Evolutionary conservation across 2,329 filamentous ascomycete genomes (phyloP).

Genomic region (Monosporascus sp.): DNA sequence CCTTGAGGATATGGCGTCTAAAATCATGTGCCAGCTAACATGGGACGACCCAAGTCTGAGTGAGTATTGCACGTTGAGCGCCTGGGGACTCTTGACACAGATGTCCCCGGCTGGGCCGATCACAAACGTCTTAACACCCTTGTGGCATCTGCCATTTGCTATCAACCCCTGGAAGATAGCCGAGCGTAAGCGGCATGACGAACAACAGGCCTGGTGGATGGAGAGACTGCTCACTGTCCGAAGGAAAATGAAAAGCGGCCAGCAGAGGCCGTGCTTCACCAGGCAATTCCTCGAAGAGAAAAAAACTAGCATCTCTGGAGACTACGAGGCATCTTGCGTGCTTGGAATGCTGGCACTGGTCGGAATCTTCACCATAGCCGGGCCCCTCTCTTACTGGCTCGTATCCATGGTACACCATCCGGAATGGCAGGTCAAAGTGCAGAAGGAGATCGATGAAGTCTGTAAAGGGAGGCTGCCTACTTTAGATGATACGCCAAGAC

Average conservation of each 20-base stretch:
- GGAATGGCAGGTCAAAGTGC: slow-evolving; percentile 39
- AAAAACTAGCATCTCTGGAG: slow-evolving; percentile 23
- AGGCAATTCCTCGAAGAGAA: slow-evolving; percentile 35
- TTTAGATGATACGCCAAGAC: slow-evolving; percentile 35
- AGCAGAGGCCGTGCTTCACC: slow-evolving; percentile 36
- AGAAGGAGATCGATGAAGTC: slow-evolving; percentile 38
- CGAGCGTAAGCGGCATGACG: slow-evolving; percentile 47
- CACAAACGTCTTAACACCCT: slow-evolving; percentile 50
- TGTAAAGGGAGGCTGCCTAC: slow-evolving; percentile 37
- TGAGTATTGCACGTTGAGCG: slow-evolving; percentile 42
- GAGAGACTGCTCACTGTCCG: slow-evolving; percentile 34
- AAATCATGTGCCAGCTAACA: slow-evolving; percentile 48
- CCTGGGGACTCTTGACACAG: slow-evolving; percentile 51
- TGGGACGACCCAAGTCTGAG: slow-evolving; percentile 48
- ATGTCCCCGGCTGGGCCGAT: slow-evolving; percentile 55
- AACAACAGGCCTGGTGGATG: slow-evolving; percentile 49
- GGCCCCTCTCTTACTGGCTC: slow-evolving; percentile 31
- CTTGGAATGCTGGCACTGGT: slow-evolving; percentile 34
- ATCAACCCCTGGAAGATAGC: slow-evolving; percentile 51
- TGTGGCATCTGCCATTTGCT: slow-evolving; percentile 45
- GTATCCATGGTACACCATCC: slow-evolving; percentile 43
- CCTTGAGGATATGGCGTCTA: slow-evolving; percentile 53
- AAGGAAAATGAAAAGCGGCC: slow-evolving; percentile 33
- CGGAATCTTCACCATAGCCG: slow-evolving; percentile 32
- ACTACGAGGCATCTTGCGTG: slow-evolving; percentile 27